Evolutionary conservation across 2,329 filamentous ascomycete genomes (phyloP), one percentile per base, ranked within the genome.

Genomic region (Aspergillus tamarii): DNA sequence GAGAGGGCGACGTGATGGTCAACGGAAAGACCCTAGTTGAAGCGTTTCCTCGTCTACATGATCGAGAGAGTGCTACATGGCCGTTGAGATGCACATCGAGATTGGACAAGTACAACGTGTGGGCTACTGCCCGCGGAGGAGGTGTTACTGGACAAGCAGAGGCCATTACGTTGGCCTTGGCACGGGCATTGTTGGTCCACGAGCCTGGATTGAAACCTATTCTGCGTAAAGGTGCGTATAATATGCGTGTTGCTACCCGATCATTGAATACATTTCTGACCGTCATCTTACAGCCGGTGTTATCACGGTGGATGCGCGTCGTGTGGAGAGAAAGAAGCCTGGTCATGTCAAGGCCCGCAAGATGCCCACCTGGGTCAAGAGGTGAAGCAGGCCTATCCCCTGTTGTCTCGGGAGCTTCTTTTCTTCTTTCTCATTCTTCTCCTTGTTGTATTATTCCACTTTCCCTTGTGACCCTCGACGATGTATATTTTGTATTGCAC

Each of bases 361-460:
- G 89, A 96, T 91, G 88, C 94, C 94, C 65, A 87, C 95, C 73
- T 99, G 96, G 95, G 94, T 98, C 85, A 98, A 97, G 88, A 84
- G 88, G 78, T 89, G 70, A 79, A 67, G 62, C 16, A 61, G 59
- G 59, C 67, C 67, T 67, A 62, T 63, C 66, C 68, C 69, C 64
- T 74, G 45, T 71, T 71, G 69, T 64, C 70, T 65, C 32, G n/a
- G 48, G 46, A 26, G 55, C 43, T 43, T 28, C 30, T 59, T 66
- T 64, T 56, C 45, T 53, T 60, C 62, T 19, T 60, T 63, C 54
- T 32, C 46, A 61, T 66, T 61, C 19, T 55, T 39, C 48, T 64
- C 45, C 61, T 59, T 56, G 55, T 52, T 69, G 66, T 70, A 70
- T 70, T 67, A 70, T 69, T 66, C 57, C 46, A 69, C 55, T 57